Conservation (phyloP, 495 filamentous ascomycete species). For the Penicillium herquei region DNA sequence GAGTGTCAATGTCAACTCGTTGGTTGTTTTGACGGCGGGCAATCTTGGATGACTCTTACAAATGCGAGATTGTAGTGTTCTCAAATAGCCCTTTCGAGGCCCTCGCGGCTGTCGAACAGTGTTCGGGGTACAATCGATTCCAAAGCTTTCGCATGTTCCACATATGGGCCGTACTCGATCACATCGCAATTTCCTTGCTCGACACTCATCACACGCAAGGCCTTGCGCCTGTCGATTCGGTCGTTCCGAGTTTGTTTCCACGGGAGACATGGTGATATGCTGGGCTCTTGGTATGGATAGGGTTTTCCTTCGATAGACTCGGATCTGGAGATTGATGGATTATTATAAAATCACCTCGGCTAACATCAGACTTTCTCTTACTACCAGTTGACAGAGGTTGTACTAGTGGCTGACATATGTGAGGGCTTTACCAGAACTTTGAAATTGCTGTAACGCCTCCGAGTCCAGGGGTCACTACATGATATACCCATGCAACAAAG, state of each 20-base stretch:
- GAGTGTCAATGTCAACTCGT: background rate
- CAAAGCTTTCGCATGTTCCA: conserved; percentile 40
- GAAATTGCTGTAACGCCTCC: too few species aligned
- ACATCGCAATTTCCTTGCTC: conserved; percentile 48
- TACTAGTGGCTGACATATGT: too few species aligned
- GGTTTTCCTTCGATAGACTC: too few species aligned
- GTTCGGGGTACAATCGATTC: conserved; percentile 40
- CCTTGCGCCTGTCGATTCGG: background rate
- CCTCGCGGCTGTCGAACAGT: conserved; percentile 43
- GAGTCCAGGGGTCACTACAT: too few species aligned
- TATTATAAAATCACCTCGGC: too few species aligned
- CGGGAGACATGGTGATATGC: background rate
- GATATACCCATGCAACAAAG: too few species aligned
- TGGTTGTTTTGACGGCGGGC: background rate
- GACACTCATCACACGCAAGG: conserved; percentile 47
- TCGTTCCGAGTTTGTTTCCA: background rate
- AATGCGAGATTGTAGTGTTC: conserved; percentile 43
- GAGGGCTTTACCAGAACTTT: too few species aligned
- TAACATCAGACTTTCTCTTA: too few species aligned
- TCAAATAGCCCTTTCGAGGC: conserved; percentile 48
- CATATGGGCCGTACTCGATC: conserved; percentile 46
- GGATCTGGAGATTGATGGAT: too few species aligned
- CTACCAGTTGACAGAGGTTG: too few species aligned
- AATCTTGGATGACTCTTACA: background rate
- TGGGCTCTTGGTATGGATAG: too few species aligned